These are phyloP conservation scores for Afroboletus lepidellus DNA, from an alignment of 1,284 basidiomycete genomes.

Conservation along the genomic window DNA sequence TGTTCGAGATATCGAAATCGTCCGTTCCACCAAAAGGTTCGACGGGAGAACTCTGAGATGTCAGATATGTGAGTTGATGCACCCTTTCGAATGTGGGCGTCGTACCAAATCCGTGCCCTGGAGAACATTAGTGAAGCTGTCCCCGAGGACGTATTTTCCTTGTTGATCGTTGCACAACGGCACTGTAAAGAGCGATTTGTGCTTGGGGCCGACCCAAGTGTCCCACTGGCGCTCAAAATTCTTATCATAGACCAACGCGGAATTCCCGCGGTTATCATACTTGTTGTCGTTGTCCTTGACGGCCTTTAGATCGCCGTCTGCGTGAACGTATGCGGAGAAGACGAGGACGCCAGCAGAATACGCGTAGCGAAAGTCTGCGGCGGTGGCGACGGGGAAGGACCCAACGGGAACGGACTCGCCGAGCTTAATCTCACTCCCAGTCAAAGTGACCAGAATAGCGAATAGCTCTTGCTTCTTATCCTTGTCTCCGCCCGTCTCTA, in stretches of 20 bases:
- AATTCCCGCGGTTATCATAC: conserved; percentile 70
- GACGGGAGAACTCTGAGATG: conserved; percentile 62
- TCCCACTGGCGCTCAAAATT: conserved; percentile 88
- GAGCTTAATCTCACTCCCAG: conserved; percentile 31
- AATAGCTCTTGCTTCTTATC: conserved; percentile 54
- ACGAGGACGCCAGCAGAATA: conserved; percentile 51
- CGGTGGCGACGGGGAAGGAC: conserved; percentile 63
- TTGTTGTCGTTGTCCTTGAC: conserved; percentile 66
- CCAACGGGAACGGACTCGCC: conserved; percentile 45
- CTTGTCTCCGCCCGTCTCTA: conserved; percentile 49
- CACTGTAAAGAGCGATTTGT: conserved; percentile 66
- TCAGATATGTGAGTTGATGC: conserved; percentile 4
- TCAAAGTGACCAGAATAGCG: conserved; percentile 49
- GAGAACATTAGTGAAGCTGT: conserved; percentile 58
- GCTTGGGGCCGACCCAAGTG: conserved; percentile 77
- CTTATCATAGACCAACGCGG: conserved; percentile 77
- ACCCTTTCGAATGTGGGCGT: conserved; percentile 1
- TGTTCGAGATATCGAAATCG: conserved; percentile 72
- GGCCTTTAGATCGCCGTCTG: conserved; percentile 66
- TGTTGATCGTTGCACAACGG: conserved; percentile 49
- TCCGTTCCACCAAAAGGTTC: conserved; percentile 80
- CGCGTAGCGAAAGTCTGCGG: conserved; percentile 69
- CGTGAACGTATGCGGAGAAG: conserved; percentile 78
- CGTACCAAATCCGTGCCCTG: conserved; percentile 65
- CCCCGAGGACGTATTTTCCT: conserved; percentile 52